A percentile compares a stretch with the other conserved stretches of the same genome.
phyloP scores from a whole-genome alignment of 352 stramenopile species.

The Pythium aquatile region DNA sequence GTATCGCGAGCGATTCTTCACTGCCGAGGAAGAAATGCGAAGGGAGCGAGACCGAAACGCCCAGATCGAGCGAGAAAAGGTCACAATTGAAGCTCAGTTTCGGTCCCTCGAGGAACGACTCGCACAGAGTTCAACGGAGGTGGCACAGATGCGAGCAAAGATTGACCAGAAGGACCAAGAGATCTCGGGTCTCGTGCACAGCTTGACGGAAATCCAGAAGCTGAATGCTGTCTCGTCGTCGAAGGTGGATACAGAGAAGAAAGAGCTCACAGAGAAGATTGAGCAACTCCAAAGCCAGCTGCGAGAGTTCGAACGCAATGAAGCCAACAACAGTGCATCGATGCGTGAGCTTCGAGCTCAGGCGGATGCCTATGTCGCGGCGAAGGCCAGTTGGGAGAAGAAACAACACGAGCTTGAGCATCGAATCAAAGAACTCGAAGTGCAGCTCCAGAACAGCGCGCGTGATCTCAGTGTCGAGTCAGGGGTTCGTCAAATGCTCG shows the following conservation, averaged over 20 bases:
- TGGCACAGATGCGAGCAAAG: constrained; percentile 53
- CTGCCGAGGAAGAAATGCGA: constrained; percentile 47
- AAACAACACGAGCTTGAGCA: constrained; percentile 35
- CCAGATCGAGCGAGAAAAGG: constrained; percentile 62
- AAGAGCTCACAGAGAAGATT: constrained; percentile 59
- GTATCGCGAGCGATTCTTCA: constrained; percentile 39
- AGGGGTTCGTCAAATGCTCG: constrained; percentile 68
- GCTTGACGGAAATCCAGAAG: constrained; percentile 75
- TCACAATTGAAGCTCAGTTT: constrained; percentile 55
- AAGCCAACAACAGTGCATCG: constrained; percentile 40
- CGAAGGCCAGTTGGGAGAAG: constrained; percentile 28
- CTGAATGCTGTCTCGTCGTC: constrained; percentile 59
- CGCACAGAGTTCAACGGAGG: constrained; percentile 32
- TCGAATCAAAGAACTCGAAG: constrained; percentile 47
- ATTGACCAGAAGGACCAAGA: constrained; percentile 70
- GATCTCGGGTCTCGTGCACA: constrained; percentile 60
- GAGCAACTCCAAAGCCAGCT: constrained; percentile 48
- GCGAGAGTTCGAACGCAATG: constrained; percentile 49
- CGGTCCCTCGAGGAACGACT: constrained; percentile 52
- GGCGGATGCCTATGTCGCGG: constrained; percentile 34
- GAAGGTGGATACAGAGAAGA: constrained; percentile 71
- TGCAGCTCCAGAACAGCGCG: constrained; percentile 47
- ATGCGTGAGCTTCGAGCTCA: constrained; percentile 54
- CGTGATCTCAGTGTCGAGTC: constrained; percentile 60
- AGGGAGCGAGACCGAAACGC: constrained; percentile 51